These are phyloP conservation scores for Neonectria faginata DNA, from an alignment of 2,329 filamentous ascomycete genomes.

Conservation along the genomic window DNA sequence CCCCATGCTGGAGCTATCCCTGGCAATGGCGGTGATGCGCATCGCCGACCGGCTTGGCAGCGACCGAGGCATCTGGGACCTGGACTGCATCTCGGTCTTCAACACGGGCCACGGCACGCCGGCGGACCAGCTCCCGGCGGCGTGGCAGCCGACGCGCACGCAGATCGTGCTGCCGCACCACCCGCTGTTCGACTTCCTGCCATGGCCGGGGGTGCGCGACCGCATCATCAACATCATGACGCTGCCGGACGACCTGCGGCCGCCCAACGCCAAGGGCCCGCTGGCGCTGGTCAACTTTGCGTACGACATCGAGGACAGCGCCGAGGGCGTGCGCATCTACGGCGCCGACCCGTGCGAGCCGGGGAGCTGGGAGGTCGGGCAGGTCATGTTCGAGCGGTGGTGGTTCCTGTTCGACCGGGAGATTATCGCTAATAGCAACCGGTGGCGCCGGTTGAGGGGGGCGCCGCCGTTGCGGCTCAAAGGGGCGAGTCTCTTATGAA, in stretches of 20 bases:
- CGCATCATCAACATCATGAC: constrained; percentile 64
- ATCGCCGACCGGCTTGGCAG: constrained; percentile 61
- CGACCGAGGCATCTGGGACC: constrained; percentile 57
- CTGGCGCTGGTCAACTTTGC: constrained; percentile 63
- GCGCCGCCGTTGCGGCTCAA: constrained; percentile 48
- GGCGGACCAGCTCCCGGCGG: constrained; percentile 55
- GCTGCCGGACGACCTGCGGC: constrained; percentile 61
- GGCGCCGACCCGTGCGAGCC: constrained; percentile 62
- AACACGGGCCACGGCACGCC: constrained; percentile 46
- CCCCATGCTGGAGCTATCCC: constrained; percentile 60
- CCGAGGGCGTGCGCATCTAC: constrained; percentile 64
- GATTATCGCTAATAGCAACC: constrained; percentile 66
- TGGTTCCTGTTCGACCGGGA: constrained; percentile 69
- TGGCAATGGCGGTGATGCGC: constrained; percentile 60
- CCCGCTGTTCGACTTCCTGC: constrained; percentile 67
- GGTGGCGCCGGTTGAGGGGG: constrained; percentile 61
- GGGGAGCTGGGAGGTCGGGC: constrained; percentile 67
- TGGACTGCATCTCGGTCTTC: constrained; percentile 62
- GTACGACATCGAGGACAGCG: constrained; percentile 67
- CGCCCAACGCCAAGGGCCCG: constrained; percentile 58
- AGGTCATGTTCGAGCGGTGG: constrained; percentile 69
- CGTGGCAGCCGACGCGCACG: constrained; percentile 63
- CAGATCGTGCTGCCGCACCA: constrained; percentile 66
- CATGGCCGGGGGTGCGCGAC: constrained; percentile 67
- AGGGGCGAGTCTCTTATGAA: constrained; percentile 18